Evolutionary conservation across 2,329 filamentous ascomycete species (phyloP).

Genomic region (Colletotrichum sp.): DNA sequence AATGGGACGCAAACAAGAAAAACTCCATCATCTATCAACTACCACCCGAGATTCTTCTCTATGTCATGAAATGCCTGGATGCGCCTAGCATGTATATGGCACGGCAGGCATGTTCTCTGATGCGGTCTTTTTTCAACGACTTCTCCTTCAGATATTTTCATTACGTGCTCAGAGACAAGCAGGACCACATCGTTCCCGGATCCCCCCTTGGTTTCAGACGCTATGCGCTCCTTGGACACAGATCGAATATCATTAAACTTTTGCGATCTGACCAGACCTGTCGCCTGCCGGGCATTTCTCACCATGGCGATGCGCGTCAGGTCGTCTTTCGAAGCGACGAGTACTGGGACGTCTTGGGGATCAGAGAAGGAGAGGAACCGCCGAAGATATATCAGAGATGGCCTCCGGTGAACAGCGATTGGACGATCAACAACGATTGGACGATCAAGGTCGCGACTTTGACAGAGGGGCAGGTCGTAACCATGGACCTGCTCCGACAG

Average conservation of each 20-base stretch:
- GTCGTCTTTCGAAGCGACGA: background rate
- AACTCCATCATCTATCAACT: background rate
- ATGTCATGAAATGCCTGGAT: background rate
- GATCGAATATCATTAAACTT: background rate
- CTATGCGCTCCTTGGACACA: rapidly evolving
- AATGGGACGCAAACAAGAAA: background rate
- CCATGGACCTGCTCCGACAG: background rate
- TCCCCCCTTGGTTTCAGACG: background rate
- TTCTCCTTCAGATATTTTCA: background rate
- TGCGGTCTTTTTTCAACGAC: background rate
- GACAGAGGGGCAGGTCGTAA: background rate
- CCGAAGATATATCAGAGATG: background rate
- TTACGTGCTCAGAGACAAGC: background rate
- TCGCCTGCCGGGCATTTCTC: no score
- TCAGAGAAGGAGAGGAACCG: background rate
- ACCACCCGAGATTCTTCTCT: background rate
- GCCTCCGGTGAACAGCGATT: background rate
- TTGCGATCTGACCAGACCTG: background rate
- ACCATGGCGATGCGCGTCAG: background rate
- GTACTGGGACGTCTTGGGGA: background rate
- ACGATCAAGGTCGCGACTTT: background rate
- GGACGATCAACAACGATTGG: background rate
- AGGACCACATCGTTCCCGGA: background rate
- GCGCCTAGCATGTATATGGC: background rate
- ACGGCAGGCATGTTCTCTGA: background rate